Percentiles rank a stretch among this genome's conserved stretches.
phyloP scores from a whole-genome alignment of 164 flowering plant species.

The Saururus chinensis region DNA sequence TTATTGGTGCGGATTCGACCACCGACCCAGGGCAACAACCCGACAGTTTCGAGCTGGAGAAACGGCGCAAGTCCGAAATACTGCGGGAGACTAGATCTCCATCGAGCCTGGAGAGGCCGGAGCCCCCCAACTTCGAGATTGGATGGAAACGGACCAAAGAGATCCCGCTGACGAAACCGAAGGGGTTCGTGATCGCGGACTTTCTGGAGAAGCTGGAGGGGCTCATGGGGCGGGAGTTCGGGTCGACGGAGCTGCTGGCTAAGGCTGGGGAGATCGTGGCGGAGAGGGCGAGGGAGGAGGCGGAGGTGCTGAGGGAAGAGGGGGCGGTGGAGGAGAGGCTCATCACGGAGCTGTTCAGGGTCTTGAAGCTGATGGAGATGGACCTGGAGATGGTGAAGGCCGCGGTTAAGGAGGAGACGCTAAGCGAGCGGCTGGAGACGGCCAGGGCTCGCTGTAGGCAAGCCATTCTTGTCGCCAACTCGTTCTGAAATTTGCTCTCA shows the following conservation, averaged over 20 bases:
- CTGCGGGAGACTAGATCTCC: constrained; percentile 31
- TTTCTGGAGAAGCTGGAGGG: constrained; percentile 64
- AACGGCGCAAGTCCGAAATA: constrained; percentile 49
- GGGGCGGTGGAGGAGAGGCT: constrained; percentile 82
- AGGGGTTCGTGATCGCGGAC: constrained; percentile 61
- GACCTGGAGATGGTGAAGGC: constrained; percentile 86
- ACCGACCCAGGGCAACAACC: constrained; percentile 7
- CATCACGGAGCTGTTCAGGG: constrained; percentile 70
- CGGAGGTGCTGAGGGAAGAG: constrained; percentile 65
- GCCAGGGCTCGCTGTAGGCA: constrained; percentile 89
- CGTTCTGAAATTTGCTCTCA: constrained; percentile 28
- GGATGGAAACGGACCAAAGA: constrained; percentile 89
- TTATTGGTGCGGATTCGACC: no score
- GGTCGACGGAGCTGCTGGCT: constrained; percentile 58
- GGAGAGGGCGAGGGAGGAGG: constrained; percentile 78
- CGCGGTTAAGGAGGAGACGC: constrained; percentile 72
- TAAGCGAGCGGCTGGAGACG: constrained; percentile 57
- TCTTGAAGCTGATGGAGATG: constrained; percentile 76
- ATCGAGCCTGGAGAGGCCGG: constrained; percentile 28
- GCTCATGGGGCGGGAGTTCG: constrained; percentile 53
- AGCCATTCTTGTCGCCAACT: constrained; percentile 83
- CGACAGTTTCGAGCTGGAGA: constrained; percentile 37
- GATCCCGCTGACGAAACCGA: constrained; percentile 54
- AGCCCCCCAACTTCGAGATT: constrained; percentile 68
- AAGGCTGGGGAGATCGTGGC: constrained; percentile 72